A percentile compares a stretch with the other conserved stretches of the same genome.
Evolutionary conservation across 2,329 filamentous ascomycete species (phyloP).

Genomic region (Trichoderma arundinaceum): DNA sequence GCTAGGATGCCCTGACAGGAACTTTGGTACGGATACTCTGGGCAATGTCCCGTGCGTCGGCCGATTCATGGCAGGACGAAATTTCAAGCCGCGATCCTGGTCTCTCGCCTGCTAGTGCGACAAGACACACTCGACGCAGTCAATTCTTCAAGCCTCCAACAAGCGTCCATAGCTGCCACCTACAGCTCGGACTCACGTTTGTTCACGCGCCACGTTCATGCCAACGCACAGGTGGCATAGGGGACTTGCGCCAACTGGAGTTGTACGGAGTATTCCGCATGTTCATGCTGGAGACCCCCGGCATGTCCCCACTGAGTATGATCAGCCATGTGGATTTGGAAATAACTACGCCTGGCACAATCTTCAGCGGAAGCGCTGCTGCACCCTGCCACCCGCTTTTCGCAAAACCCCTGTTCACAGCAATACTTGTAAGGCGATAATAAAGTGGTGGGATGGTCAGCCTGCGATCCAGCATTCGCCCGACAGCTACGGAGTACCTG

Average conservation of each 20-base stretch:
- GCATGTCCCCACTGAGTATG: conserved; percentile 8
- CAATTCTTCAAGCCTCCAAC: neutral
- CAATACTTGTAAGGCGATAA: conserved; percentile 21
- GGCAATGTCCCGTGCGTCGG: neutral
- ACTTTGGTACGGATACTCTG: neutral
- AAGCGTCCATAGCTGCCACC: conserved; percentile 7
- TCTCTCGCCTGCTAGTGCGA: conserved; percentile 6
- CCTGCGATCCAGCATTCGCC: conserved; percentile 11
- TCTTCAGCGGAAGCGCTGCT: conserved; percentile 21
- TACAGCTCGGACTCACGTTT: conserved; percentile 1
- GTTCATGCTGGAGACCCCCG: neutral
- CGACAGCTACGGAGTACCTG: neutral
- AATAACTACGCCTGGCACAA: conserved; percentile 28
- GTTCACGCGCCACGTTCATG: conserved; percentile 11
- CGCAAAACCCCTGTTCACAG: neutral
- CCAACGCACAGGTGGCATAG: neutral
- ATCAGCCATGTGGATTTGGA: conserved; percentile 25
- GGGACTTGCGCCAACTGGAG: neutral
- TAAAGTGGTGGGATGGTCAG: neutral
- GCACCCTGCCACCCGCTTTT: conserved; percentile 13
- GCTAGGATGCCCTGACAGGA: neutral
- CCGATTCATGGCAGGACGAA: neutral
- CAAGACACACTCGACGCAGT: neutral
- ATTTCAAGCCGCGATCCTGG: neutral
- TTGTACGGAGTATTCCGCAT: neutral